These are phyloP conservation scores for Fistulinella prunicolor DNA, from an alignment of 768 basidiomycete genomes.

Conservation along the genomic window DNA sequence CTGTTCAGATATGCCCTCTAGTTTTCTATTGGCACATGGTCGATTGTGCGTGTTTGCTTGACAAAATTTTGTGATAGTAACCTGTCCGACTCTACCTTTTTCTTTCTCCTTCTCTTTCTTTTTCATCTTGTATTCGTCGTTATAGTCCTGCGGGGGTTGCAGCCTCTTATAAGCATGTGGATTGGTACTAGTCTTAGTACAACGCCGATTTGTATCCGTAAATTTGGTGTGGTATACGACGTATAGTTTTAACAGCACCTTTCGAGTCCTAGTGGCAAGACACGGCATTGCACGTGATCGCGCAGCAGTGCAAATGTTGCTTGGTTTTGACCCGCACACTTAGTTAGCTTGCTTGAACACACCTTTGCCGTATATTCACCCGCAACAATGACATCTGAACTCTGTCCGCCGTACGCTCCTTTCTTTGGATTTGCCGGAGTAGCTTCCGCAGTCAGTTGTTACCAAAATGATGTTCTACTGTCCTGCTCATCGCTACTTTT, in stretches of 20 bases:
- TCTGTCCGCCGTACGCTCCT: slow-evolving; percentile 91
- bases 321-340: background rate
- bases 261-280: too few relatives aligned
- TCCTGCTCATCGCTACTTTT: slow-evolving; percentile 7
- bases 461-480: background rate
- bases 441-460: slow-evolving; percentile 75
- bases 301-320: background rate
- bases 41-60: too few relatives aligned
- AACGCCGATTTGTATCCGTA: too few relatives aligned
- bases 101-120: too few relatives aligned
- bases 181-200: too few relatives aligned
- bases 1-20: slow-evolving; percentile 44
- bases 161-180: too few relatives aligned
- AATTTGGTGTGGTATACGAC: too few relatives aligned
- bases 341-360: too few relatives aligned
- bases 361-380: background rate
- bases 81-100: background rate
- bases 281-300: slow-evolving; percentile 17
- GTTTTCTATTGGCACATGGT: background rate
- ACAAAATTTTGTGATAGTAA: too few relatives aligned
- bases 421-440: slow-evolving; percentile 99
- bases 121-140: too few relatives aligned
- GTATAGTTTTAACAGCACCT: too few relatives aligned
- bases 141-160: too few relatives aligned
- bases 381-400: slow-evolving; percentile 43